These are phyloP conservation scores for Camptophora hylomeconis DNA, from an alignment of 2,329 filamentous ascomycete species.

Conservation along the genomic window DNA sequence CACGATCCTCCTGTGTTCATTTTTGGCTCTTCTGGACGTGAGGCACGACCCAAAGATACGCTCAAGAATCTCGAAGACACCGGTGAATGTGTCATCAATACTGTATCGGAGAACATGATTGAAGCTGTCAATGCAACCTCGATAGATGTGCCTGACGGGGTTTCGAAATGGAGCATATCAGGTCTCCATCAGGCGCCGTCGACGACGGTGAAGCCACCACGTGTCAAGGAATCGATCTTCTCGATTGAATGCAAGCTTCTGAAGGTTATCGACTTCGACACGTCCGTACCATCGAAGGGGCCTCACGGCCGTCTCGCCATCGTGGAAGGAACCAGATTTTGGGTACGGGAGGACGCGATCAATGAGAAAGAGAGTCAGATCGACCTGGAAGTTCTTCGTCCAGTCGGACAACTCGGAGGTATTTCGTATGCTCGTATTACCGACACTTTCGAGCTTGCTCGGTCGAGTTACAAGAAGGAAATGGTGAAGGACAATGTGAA, in stretches of 20 bases:
- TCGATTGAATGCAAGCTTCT: conserved; percentile 69
- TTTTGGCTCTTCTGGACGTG: conserved; percentile 44
- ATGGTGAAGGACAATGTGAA: no score
- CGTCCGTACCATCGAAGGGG: no score
- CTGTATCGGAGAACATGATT: conserved; percentile 69
- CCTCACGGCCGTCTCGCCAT: conserved; percentile 63
- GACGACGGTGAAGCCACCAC: conserved; percentile 51
- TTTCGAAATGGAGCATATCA: conserved; percentile 60
- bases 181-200: conserved; percentile 60
- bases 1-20: conserved; percentile 79
- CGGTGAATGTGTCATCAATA: conserved; percentile 70
- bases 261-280: conserved; percentile 62
- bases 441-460: conserved; percentile 54
- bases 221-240: conserved; percentile 73
- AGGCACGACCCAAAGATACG: conserved; percentile 61
- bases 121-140: conserved; percentile 73
- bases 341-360: conserved; percentile 76
- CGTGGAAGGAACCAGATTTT: conserved; percentile 74
- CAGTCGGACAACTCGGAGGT: conserved; percentile 62
- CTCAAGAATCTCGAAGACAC: conserved; percentile 59
- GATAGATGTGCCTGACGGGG: conserved; percentile 63
- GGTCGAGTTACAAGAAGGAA: no score
- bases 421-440: conserved; percentile 66
- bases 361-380: conserved; percentile 62
- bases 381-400: conserved; percentile 56